A percentile compares a stretch with the other conserved stretches of the same genome.
These are phyloP conservation scores for Brassica hybrid DNA, from an alignment of 441 rosid genomes.

Conservation along the genomic window DNA sequence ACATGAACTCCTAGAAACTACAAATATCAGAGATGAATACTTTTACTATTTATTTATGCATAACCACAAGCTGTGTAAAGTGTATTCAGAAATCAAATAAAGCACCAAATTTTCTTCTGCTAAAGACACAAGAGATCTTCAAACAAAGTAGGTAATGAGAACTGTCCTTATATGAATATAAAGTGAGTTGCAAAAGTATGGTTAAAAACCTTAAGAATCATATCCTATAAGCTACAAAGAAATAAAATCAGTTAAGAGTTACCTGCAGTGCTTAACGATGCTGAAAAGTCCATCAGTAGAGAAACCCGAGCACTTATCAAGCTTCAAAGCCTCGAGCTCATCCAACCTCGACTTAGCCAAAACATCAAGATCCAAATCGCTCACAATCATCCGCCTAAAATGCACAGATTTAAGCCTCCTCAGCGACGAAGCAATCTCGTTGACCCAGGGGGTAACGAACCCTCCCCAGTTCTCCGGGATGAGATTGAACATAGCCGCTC, in stretches of 20 bases:
- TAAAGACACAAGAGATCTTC: conserved; percentile 8
- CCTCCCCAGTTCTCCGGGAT: conserved; percentile 97
- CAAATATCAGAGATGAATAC: not conserved
- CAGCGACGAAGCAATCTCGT: conserved; percentile 52
- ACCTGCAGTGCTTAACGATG: conserved; percentile 78
- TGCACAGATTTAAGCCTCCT: conserved; percentile 67
- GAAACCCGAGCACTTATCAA: conserved; percentile 87
- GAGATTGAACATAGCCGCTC: conserved; percentile 88
- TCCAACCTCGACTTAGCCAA: conserved; percentile 54
- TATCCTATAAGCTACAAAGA: not conserved
- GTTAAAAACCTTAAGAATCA: not conserved
- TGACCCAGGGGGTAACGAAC: conserved; percentile 72
- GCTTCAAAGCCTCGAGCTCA: conserved; percentile 63
- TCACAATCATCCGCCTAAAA: conserved; percentile 80
- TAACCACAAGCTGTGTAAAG: not conserved
- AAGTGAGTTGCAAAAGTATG: too few relatives aligned
- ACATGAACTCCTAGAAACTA: not conserved
- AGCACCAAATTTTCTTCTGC: not conserved
- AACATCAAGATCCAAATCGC: conserved; percentile 70
- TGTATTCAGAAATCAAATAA: not conserved
- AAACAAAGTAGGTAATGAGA: too few relatives aligned
- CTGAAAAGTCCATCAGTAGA: conserved; percentile 81
- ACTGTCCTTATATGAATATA: too few relatives aligned
- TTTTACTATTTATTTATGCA: not conserved
- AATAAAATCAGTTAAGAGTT: not conserved